Evolutionary conservation across 2,329 filamentous ascomycete species (phyloP).

Genomic region (Hymenoscyphus repandus): DNA sequence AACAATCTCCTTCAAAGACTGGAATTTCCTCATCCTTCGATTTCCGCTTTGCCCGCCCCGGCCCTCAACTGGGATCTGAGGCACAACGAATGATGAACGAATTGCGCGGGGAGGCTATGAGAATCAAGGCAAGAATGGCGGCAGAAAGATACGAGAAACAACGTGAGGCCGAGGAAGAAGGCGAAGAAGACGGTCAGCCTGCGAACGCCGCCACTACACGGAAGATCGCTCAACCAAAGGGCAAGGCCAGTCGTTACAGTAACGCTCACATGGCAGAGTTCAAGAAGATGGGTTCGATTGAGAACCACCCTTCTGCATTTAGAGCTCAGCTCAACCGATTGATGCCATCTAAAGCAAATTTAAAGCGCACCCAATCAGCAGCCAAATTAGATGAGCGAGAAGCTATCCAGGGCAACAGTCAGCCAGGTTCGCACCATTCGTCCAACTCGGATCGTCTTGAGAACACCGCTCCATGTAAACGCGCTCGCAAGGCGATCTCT

Average conservation of each 20-base stretch:
- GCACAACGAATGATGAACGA: constrained; percentile 59
- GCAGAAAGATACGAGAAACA: constrained; percentile 55
- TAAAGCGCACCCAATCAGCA: constrained; percentile 53
- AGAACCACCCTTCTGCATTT: constrained; percentile 75
- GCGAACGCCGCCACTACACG: constrained; percentile 45
- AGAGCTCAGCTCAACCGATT: constrained; percentile 51
- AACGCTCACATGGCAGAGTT: constrained; percentile 83
- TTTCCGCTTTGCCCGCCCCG: constrained; percentile 55
- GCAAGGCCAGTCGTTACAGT: constrained; percentile 74
- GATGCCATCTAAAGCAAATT: constrained; percentile 41
- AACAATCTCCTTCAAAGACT: constrained; percentile 61
- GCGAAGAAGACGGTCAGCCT: background rate
- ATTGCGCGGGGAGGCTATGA: constrained; percentile 65
- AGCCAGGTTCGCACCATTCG: constrained; percentile 5
- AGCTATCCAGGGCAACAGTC: constrained; percentile 37
- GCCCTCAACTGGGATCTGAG: constrained; percentile 54
- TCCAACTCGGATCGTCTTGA: constrained; percentile 22
- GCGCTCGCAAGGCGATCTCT: constrained; percentile 58
- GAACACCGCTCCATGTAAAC: constrained; percentile 54
- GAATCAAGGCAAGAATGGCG: constrained; percentile 64
- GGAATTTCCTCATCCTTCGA: constrained; percentile 55
- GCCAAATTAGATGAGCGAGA: constrained; percentile 60
- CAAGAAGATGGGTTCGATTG: constrained; percentile 97
- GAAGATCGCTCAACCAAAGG: constrained; percentile 75
- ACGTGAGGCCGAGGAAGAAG: constrained; percentile 37